These are phyloP conservation scores for Neurospora sp. DNA, from an alignment of 2,329 filamentous ascomycete genomes.

Conservation along the genomic window DNA sequence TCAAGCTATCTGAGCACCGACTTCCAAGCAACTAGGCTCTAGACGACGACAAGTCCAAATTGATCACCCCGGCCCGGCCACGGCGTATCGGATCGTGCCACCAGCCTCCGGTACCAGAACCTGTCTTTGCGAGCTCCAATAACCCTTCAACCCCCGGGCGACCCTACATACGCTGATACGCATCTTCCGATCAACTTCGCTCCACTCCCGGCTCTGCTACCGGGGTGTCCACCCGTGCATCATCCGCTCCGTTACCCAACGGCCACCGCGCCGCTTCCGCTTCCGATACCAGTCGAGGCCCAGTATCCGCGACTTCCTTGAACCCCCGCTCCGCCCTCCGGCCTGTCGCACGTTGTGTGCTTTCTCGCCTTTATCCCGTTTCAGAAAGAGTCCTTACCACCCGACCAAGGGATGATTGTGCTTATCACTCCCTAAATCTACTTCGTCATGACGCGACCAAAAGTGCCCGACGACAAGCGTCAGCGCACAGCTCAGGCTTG, in stretches of 20 bases:
- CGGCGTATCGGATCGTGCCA: constrained; percentile 18
- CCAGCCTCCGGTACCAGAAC: constrained; percentile 14
- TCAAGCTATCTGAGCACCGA: neutral
- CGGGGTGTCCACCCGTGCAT: constrained; percentile 17
- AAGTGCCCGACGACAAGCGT: constrained; percentile 48
- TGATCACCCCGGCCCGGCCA: constrained; percentile 1
- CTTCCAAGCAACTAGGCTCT: neutral
- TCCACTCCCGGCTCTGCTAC: constrained; percentile 16
- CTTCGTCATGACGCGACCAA: constrained; percentile 39
- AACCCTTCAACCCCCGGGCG: constrained; percentile 7
- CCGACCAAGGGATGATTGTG: constrained; percentile 19
- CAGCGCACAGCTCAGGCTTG: constrained; percentile 55
- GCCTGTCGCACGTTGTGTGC: neutral
- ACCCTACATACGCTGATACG: constrained; percentile 3
- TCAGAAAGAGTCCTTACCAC: constrained; percentile 12
- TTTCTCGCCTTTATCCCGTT: neutral
- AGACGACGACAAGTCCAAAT: neutral
- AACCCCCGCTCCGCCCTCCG: constrained; percentile 5
- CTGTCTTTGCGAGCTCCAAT: constrained; percentile 9
- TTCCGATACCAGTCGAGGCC: constrained; percentile 15
- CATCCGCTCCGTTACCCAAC: constrained; percentile 17
- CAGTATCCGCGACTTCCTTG: constrained; percentile 1
- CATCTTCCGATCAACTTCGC: constrained; percentile 16
- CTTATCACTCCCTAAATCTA: constrained; percentile 12
- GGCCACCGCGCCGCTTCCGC: constrained; percentile 11